Evolutionary conservation across 2,329 filamentous ascomycete species (phyloP).

Genomic region (Thielaviopsis ethacetica): DNA sequence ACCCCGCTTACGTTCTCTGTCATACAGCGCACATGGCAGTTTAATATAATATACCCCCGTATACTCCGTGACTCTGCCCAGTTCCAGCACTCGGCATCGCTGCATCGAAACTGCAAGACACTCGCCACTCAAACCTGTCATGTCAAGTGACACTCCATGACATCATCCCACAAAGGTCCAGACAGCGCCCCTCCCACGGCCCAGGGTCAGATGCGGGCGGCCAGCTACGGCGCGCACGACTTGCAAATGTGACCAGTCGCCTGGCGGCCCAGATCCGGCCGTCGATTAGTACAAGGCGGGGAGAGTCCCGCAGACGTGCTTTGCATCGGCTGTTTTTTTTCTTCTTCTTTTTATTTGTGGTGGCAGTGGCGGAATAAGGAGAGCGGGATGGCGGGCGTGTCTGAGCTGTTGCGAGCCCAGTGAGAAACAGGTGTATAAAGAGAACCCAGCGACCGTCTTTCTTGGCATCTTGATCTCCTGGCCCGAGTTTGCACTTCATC

Average conservation of each 20-base stretch:
- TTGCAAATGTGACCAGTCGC: background rate
- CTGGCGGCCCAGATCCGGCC: background rate
- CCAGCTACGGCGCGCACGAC: background rate
- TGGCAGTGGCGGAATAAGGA: background rate
- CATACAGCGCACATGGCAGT: too few relatives aligned
- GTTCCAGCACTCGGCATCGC: too few relatives aligned
- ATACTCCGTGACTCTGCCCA: too few relatives aligned
- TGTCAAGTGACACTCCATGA: background rate
- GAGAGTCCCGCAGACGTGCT: background rate
- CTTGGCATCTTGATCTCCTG: background rate
- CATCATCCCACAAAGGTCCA: background rate
- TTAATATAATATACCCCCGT: too few relatives aligned
- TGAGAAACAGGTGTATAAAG: too few relatives aligned
- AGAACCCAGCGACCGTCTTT: background rate
- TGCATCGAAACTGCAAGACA: too few relatives aligned
- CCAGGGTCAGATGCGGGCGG: background rate
- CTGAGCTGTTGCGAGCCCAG: too few relatives aligned
- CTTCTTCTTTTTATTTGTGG: too few relatives aligned
- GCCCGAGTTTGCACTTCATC: too few relatives aligned
- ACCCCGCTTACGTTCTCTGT: too few relatives aligned
- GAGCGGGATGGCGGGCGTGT: too few relatives aligned
- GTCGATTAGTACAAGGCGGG: background rate
- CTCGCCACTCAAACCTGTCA: background rate
- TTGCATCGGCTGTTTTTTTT: background rate
- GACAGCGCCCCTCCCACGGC: background rate